Percentiles rank a stretch among this genome's conserved stretches.
Conservation (phyloP, 495 filamentous ascomycete species). For the Pyronema domesticum region DNA sequence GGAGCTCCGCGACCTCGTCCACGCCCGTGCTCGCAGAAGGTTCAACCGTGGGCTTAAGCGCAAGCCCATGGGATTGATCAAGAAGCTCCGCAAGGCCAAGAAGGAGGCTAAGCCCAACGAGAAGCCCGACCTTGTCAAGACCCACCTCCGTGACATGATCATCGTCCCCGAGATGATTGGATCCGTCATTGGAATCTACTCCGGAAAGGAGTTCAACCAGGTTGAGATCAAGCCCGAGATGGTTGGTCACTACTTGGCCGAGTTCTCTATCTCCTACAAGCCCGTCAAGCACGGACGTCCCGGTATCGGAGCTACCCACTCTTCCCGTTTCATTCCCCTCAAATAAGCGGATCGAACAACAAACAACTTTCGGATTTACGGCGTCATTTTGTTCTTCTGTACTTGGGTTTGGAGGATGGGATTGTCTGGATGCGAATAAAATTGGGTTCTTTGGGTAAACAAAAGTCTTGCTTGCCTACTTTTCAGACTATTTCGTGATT, state of each 20-base stretch:
- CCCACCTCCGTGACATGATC: constrained; percentile 98
- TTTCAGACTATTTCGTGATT: too few relatives aligned
- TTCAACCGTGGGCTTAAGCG: constrained; percentile 99
- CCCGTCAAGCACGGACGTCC: constrained; percentile 99
- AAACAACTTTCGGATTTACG: background rate
- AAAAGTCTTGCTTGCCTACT: background rate
- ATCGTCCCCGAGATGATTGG: constrained; percentile 99
- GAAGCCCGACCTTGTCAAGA: constrained; percentile 98
- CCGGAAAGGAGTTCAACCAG: constrained; percentile 99
- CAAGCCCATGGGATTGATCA: constrained; percentile 99
- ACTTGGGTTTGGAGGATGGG: background rate
- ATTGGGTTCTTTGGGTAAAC: background rate
- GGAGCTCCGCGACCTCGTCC: constrained; percentile 96
- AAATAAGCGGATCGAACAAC: constrained; percentile 47
- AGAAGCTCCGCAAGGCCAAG: constrained; percentile 99
- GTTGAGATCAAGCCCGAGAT: constrained; percentile 99
- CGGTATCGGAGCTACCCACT: constrained; percentile 99
- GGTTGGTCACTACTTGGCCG: constrained; percentile 97
- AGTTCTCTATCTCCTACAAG: constrained; percentile 99
- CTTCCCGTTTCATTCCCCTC: constrained; percentile 98
- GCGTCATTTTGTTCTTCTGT: background rate
- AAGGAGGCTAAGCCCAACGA: constrained; percentile 99
- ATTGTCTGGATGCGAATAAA: background rate
- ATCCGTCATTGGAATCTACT: constrained; percentile 94
- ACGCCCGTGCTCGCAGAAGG: constrained; percentile 92